phyloP scores from a whole-genome alignment of 2,329 filamentous ascomycete genomes.

The Ophiostoma sp. region DNA sequence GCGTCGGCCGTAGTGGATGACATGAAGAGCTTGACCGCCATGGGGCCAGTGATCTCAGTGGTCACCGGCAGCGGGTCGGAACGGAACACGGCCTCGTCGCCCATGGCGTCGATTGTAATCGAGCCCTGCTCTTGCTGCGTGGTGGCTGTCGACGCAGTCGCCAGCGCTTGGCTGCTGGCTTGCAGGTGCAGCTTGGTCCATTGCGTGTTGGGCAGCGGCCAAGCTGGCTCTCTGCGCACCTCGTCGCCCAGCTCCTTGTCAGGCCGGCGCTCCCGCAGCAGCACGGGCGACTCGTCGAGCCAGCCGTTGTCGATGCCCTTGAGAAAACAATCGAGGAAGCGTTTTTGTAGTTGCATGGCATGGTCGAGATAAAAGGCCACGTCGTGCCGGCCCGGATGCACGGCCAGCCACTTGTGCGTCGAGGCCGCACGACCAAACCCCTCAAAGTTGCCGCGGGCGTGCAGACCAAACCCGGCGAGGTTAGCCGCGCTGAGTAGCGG shows the following conservation, averaged over 20 bases:
- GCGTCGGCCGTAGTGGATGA: neutral
- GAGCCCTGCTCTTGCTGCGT: neutral
- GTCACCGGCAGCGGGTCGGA: neutral
- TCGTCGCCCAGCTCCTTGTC: neutral
- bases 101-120: neutral
- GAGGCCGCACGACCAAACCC: slow-evolving; percentile 64
- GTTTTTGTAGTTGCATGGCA: slow-evolving; percentile 65
- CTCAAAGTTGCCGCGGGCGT: slow-evolving; percentile 67
- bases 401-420: slow-evolving; percentile 65
- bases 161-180: neutral
- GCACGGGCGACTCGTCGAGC: neutral
- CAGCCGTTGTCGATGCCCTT: slow-evolving; percentile 58
- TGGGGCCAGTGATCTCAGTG: neutral
- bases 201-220: slow-evolving; percentile 8
- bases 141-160: neutral
- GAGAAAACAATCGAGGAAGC: slow-evolving; percentile 70
- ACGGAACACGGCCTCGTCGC: neutral
- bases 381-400: slow-evolving; percentile 69
- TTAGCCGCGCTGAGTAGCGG: slow-evolving; percentile 67
- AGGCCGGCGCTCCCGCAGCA: neutral
- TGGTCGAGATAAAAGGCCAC: slow-evolving; percentile 70
- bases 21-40: slow-evolving; percentile 2
- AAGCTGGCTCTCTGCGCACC: slow-evolving; percentile 3
- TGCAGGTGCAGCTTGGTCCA: slow-evolving; percentile 1
- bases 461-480: slow-evolving; percentile 68